These are phyloP conservation scores for Cyanidiococcus yangmingshanensis DNA, from an alignment of 23 red algal genomes.

Conservation along the genomic window DNA sequence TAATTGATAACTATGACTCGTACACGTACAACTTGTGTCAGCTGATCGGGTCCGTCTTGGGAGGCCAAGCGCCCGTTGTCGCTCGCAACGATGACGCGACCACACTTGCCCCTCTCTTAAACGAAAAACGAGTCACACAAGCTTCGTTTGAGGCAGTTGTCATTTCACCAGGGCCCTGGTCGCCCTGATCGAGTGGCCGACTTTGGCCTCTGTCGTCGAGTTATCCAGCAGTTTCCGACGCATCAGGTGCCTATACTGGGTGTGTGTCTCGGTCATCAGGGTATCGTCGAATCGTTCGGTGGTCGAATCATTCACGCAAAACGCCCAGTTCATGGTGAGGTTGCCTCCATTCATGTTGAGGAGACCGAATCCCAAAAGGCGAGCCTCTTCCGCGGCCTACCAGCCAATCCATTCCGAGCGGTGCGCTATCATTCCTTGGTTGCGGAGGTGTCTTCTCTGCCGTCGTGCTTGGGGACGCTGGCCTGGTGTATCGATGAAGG, in stretches of 20 bases:
- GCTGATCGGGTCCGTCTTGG: conserved; percentile 36
- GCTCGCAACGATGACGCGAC: conserved; percentile 33
- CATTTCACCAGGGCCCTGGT: conserved; percentile 95
- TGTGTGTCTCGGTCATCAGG: conserved; percentile 90
- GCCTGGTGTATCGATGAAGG: conserved; percentile 37
- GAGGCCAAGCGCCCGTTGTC: conserved; percentile 37
- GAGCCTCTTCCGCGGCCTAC: conserved; percentile 37
- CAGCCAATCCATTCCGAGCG: conserved; percentile 32
- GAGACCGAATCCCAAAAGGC: not conserved
- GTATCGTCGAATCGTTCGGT: conserved; percentile 36
- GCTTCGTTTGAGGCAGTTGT: conserved; percentile 58
- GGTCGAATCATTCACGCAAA: conserved; percentile 16
- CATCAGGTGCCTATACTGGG: conserved; percentile 37
- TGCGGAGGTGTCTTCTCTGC: conserved; percentile 17
- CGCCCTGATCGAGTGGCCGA: conserved; percentile 45
- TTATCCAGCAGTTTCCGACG: not conserved
- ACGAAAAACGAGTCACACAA: not conserved
- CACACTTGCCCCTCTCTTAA: not conserved
- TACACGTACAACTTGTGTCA: conserved; percentile 97
- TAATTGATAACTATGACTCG: conserved; percentile 93
- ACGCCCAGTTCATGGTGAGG: conserved; percentile 44
- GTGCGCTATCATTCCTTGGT: conserved; percentile 84
- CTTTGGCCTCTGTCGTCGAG: conserved; percentile 30
- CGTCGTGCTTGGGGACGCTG: conserved; percentile 30
- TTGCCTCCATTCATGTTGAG: conserved; percentile 17